Evolutionary conservation across 495 filamentous ascomycete genomes (phyloP).

Genomic region (Aspergillus diversus): DNA sequence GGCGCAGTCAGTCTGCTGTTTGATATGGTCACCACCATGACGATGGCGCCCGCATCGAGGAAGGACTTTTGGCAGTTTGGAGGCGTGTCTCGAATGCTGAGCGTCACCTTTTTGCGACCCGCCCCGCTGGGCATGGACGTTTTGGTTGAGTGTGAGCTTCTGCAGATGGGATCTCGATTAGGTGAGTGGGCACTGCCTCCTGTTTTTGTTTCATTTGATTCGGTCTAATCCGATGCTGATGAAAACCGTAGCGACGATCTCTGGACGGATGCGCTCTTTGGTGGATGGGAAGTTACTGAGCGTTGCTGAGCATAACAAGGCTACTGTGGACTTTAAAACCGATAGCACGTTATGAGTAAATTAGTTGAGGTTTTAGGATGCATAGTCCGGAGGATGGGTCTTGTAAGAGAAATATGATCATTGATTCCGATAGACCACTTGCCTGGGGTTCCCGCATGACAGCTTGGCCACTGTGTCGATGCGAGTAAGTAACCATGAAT

Average conservation of each 20-base stretch:
- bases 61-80: slow-evolving; percentile 1
- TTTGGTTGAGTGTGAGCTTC: background rate
- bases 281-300: background rate
- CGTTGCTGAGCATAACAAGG: background rate
- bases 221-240: no score
- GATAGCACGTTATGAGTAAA: no score
- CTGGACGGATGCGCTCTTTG: background rate
- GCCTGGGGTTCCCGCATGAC: no score
- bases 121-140: background rate
- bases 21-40: slow-evolving; percentile 5
- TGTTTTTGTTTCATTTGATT: background rate
- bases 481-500: no score
- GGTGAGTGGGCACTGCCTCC: background rate
- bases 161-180: background rate
- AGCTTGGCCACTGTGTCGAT: no score
- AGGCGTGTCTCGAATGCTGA: slow-evolving; percentile 3
- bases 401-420: no score
- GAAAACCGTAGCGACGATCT: background rate
- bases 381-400: no score
- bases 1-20: background rate
- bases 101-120: slow-evolving; percentile 1
- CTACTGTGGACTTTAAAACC: background rate
- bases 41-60: background rate
- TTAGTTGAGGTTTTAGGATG: no score
- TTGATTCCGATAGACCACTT: no score